Conservation (phyloP, 2,329 filamentous ascomycete genomes). For the Mollisiaceae sp. region DNA sequence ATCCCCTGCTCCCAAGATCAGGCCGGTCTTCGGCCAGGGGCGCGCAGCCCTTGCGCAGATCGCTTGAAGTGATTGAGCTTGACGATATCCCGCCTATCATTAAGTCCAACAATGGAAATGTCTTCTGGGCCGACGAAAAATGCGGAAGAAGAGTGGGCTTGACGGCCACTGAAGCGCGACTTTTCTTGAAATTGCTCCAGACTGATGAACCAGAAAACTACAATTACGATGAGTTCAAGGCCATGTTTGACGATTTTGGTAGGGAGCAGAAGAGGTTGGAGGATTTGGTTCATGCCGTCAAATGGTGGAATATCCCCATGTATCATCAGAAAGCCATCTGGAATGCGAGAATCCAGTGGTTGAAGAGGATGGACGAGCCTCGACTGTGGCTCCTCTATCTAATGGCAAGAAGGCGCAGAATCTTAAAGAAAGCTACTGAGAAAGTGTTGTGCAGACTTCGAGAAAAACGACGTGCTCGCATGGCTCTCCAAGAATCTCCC, state of each 20-base stretch:
- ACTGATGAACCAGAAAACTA: conserved; percentile 31
- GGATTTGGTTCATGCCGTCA: conserved; percentile 22
- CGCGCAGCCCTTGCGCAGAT: conserved; percentile 13
- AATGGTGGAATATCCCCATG: conserved; percentile 29
- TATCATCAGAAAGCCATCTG: conserved; percentile 27
- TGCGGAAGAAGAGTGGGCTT: conserved; percentile 35
- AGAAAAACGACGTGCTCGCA: conserved; percentile 25
- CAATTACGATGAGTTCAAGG: conserved; percentile 33
- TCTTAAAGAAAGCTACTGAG: conserved; percentile 27
- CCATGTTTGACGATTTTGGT: conserved; percentile 35
- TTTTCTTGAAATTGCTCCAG: conserved; percentile 32
- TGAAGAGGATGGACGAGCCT: conserved; percentile 34
- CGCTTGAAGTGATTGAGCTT: conserved; percentile 26
- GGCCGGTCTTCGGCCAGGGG: conserved; percentile 15
- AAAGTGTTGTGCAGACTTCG: conserved; percentile 24
- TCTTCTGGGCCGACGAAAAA: conserved; percentile 37
- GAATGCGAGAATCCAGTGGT: conserved; percentile 33
- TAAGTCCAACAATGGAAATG: conserved; percentile 34
- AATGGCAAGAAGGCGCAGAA: conserved; percentile 34
- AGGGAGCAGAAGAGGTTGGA: conserved; percentile 28
- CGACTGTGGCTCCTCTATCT: conserved; percentile 34
- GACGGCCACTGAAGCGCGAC: conserved; percentile 32
- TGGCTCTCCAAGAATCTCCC: conserved; percentile 12
- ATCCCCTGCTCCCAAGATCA: conserved; percentile 24
- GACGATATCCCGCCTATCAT: conserved; percentile 37